phyloP scores from a whole-genome alignment of 2,329 filamentous ascomycete genomes.

The Lasiodiplodia sp. region DNA sequence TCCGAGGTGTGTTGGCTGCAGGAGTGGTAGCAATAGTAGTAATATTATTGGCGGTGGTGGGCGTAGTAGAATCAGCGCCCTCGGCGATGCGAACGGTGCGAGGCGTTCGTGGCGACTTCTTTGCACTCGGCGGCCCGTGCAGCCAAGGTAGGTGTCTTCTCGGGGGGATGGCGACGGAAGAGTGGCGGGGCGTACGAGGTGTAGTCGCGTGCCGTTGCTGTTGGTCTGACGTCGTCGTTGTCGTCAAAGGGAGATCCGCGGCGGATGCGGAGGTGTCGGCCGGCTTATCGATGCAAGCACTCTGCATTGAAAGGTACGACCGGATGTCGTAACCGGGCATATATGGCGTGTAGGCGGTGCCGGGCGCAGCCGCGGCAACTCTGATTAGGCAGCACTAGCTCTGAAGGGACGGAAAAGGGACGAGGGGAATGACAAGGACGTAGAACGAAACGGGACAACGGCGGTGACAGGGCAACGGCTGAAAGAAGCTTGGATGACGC shows the following conservation, averaged over 20 bases:
- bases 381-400: neutral
- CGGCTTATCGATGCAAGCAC: too few species aligned
- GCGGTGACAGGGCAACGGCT: constrained; percentile 3
- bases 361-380: neutral
- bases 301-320: neutral
- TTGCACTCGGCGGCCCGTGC: neutral
- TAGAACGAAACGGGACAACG: neutral
- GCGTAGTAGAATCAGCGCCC: neutral
- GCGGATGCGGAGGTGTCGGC: neutral
- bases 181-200: neutral
- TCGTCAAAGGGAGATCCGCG: neutral
- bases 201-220: neutral
- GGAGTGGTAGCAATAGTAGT: neutral
- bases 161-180: neutral
- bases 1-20: neutral
- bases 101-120: neutral
- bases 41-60: neutral
- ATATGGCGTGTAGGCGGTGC: neutral
- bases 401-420: neutral
- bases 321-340: constrained; percentile 1
- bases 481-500: neutral
- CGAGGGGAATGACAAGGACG: neutral
- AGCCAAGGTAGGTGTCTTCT: neutral
- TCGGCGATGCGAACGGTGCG: neutral
- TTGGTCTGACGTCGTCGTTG: neutral